Evolutionary conservation across 2,329 filamentous ascomycete genomes (phyloP).

Genomic region (Fonsecaea nubica): DNA sequence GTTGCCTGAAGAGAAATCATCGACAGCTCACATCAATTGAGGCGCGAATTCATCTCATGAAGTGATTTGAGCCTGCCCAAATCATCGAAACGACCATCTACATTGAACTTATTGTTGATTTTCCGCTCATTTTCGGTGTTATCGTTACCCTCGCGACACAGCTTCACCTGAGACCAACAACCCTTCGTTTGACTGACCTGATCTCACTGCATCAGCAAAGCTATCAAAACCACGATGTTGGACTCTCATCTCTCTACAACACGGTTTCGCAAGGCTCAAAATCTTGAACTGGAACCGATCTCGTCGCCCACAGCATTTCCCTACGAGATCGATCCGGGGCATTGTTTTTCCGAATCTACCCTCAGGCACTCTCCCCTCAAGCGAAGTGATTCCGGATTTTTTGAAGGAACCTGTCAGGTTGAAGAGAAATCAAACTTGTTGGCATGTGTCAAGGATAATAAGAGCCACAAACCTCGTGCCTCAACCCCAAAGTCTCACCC

Average conservation of each 20-base stretch:
- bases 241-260: background rate
- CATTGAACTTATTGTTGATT: background rate
- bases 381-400: background rate
- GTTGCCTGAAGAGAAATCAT: conserved; percentile 18
- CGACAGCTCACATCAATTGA: conserved; percentile 6
- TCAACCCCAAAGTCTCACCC: conserved; percentile 4
- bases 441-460: background rate
- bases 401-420: background rate
- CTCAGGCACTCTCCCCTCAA: background rate
- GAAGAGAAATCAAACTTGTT: background rate
- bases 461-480: background rate
- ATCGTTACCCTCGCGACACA: background rate
- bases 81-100: background rate
- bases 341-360: background rate
- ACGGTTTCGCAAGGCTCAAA: background rate
- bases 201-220: background rate
- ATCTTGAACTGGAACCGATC: background rate
- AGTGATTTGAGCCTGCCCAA: background rate
- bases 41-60: background rate
- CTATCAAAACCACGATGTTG: background rate
- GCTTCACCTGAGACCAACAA: background rate
- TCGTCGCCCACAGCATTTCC: background rate
- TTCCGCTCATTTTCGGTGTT: background rate
- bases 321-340: background rate
- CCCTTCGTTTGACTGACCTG: background rate